These are phyloP conservation scores for Fallopia convolvulus DNA, from an alignment of 148 eudicot species.

Conservation along the genomic window DNA sequence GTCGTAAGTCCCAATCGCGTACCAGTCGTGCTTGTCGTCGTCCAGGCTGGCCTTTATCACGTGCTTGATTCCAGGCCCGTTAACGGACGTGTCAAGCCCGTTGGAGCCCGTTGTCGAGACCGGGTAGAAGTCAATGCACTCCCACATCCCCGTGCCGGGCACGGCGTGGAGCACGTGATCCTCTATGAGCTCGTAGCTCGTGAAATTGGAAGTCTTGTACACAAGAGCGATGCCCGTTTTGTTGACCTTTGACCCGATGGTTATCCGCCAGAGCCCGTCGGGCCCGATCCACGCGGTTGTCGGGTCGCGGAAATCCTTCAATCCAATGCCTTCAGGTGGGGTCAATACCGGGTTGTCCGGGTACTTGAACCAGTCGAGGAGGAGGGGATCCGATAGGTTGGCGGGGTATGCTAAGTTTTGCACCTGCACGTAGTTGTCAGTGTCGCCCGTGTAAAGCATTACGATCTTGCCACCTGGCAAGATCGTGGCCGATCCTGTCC, in stretches of 20 bases:
- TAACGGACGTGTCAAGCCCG: slow-evolving; percentile 64
- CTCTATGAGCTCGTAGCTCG: slow-evolving; percentile 42
- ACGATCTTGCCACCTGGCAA: slow-evolving; percentile 63
- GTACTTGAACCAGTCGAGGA: slow-evolving; percentile 75
- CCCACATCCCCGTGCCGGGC: slow-evolving; percentile 95
- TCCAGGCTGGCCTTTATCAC: slow-evolving; percentile 79
- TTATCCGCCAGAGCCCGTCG: slow-evolving; percentile 65
- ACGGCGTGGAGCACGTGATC: slow-evolving; percentile 52
- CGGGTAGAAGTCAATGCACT: slow-evolving; percentile 88
- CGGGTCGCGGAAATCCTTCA: slow-evolving; percentile 73
- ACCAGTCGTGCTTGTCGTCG: slow-evolving; percentile 53
- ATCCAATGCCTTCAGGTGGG: slow-evolving; percentile 66
- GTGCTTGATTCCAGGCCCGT: slow-evolving; percentile 65
- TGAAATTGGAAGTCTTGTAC: slow-evolving; percentile 53
- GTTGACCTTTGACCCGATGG: slow-evolving; percentile 57
- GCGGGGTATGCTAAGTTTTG: slow-evolving; percentile 87
- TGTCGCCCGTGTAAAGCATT: slow-evolving; percentile 81
- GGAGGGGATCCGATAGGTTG: slow-evolving; percentile 81
- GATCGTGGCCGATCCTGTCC: slow-evolving; percentile 92
- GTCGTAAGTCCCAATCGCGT: slow-evolving; percentile 69
- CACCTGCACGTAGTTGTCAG: slow-evolving; percentile 57
- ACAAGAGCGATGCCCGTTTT: slow-evolving; percentile 62
- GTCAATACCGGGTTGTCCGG: slow-evolving; percentile 62
- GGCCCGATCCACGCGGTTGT: slow-evolving; percentile 77
- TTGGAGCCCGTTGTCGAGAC: slow-evolving; percentile 37